phyloP scores from a whole-genome alignment of 768 basidiomycete genomes.

The Leccinum uliginosum region DNA sequence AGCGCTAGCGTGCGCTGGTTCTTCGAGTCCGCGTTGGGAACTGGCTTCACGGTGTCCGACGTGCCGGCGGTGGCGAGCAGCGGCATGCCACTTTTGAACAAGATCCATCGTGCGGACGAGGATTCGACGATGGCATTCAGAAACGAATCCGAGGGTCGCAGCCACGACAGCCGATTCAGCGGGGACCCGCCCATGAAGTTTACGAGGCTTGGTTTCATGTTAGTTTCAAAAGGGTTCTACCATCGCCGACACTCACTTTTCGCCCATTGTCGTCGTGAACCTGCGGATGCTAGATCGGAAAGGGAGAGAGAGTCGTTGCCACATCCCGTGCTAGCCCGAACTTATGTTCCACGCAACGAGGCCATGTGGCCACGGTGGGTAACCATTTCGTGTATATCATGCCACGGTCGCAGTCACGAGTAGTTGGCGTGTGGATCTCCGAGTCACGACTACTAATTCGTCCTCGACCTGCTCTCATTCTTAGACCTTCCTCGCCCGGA shows the following conservation, averaged over 20 bases:
- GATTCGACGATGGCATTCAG: constrained; percentile 64
- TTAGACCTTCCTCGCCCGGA: no score
- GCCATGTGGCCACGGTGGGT: constrained; percentile 4
- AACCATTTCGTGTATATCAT: background rate
- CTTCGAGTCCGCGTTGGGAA: background rate
- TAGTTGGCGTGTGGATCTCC: no score
- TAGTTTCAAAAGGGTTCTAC: background rate
- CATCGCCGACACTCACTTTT: constrained; percentile 25
- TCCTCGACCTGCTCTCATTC: no score
- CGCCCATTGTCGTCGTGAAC: constrained; percentile 26
- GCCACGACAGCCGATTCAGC: constrained; percentile 78
- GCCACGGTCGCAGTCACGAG: background rate
- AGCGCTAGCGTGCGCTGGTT: constrained; percentile 40
- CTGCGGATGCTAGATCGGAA: background rate
- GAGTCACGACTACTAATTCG: no score
- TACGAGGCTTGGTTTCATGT: constrained; percentile 31
- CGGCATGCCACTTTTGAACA: constrained; percentile 73
- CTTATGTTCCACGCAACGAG: constrained; percentile 1
- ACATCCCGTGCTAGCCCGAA: background rate
- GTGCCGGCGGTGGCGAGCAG: constrained; percentile 43
- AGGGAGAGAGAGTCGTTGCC: background rate
- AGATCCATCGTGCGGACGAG: constrained; percentile 66
- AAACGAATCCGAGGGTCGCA: constrained; percentile 69
- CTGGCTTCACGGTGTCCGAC: constrained; percentile 14
- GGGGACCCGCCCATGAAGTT: constrained; percentile 62